phyloP scores from a whole-genome alignment of 2,329 filamentous ascomycete species.

The Bipolaris victoriae region DNA sequence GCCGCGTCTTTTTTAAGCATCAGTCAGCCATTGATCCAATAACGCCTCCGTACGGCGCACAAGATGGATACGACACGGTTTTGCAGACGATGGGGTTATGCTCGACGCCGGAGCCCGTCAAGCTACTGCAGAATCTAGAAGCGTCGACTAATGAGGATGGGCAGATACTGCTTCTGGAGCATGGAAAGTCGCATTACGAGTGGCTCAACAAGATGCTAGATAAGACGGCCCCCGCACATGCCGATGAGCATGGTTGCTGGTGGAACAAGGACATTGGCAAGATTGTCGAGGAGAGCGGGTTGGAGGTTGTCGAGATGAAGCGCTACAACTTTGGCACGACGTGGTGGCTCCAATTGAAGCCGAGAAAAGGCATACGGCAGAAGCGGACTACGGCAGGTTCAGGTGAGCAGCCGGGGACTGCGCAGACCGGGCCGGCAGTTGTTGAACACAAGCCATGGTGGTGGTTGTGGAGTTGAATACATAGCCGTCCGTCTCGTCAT shows the following conservation, averaged over 20 bases:
- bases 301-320: constrained; percentile 55
- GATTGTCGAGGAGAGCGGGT: constrained; percentile 55
- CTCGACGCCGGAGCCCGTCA: constrained; percentile 54
- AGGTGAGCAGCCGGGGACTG: constrained; percentile 22
- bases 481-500: constrained; percentile 16
- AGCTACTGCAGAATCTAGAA: constrained; percentile 54
- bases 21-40: constrained; percentile 54
- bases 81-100: constrained; percentile 61
- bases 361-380: constrained; percentile 41
- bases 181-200: constrained; percentile 55
- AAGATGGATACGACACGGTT: constrained; percentile 56
- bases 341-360: constrained; percentile 57
- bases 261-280: constrained; percentile 60
- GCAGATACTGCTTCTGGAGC: constrained; percentile 57
- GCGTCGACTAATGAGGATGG: constrained; percentile 52
- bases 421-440: constrained; percentile 25
- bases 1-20: constrained; percentile 51
- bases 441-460: constrained; percentile 43
- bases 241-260: constrained; percentile 59
- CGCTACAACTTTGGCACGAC: constrained; percentile 58
- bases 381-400: constrained; percentile 15
- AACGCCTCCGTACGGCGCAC: constrained; percentile 49
- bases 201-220: constrained; percentile 58
- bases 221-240: constrained; percentile 54
- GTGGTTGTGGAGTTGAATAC: constrained; percentile 43